Evolutionary conservation across 257 asterid species (phyloP).

Genomic region (Primulina tabacum): DNA sequence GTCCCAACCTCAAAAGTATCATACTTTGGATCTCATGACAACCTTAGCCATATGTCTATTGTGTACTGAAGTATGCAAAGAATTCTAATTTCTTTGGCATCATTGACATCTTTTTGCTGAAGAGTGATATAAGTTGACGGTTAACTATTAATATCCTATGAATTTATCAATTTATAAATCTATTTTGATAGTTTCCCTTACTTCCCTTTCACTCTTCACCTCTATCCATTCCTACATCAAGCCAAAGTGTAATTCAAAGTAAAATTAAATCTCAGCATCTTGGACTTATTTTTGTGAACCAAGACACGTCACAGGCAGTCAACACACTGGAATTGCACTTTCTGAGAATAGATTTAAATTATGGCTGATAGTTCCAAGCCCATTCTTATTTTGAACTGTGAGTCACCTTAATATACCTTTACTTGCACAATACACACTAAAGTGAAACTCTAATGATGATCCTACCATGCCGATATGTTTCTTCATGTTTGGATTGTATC

Average conservation of each 20-base stretch:
- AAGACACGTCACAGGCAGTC: background rate
- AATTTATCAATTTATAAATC: too few species aligned
- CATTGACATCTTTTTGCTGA: background rate
- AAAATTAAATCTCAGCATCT: background rate
- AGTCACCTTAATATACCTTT: background rate
- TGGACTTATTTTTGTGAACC: background rate
- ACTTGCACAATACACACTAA: slow-evolving; percentile 3
- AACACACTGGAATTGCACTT: slow-evolving; percentile 10
- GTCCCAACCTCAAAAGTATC: too few species aligned
- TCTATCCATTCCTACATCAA: slow-evolving; percentile 6
- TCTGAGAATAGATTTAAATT: background rate
- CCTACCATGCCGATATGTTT: slow-evolving; percentile 97
- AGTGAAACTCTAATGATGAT: slow-evolving; percentile 14
- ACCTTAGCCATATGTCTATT: too few species aligned
- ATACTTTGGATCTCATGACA: too few species aligned
- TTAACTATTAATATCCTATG: background rate
- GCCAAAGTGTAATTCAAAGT: background rate
- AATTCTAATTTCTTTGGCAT: too few species aligned
- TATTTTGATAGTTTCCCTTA: background rate
- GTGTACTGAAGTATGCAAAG: too few species aligned
- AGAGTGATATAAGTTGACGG: background rate
- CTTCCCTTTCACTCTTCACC: background rate
- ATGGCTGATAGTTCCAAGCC: slow-evolving; percentile 1
- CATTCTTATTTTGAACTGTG: slow-evolving; percentile 7
- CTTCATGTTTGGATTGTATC: slow-evolving; percentile 91